Evolutionary conservation across 163 green algal genomes (phyloP), one percentile per base, ranked within the genome.

Genomic region (Prototheca cutis): DNA sequence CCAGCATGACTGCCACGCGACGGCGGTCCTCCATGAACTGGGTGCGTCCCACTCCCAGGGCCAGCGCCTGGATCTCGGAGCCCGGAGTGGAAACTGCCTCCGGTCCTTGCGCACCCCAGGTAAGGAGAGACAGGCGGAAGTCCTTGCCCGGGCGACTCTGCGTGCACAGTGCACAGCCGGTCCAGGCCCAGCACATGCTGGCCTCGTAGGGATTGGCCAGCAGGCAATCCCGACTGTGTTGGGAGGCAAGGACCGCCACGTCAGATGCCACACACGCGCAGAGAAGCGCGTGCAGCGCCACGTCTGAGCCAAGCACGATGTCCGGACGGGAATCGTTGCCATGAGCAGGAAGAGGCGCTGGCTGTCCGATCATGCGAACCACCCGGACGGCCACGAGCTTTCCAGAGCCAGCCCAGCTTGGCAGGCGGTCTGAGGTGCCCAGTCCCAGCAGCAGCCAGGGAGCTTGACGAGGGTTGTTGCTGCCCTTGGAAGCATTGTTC

Each of bases 1-100:
- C n/a, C n/a, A n/a, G n/a, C n/a, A n/a, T n/a, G n/a, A n/a, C n/a
- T n/a, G n/a, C n/a, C n/a, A n/a, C n/a, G n/a, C n/a, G n/a, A n/a
- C n/a, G n/a, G n/a, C 64, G n/a, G n/a, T 67, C 40, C 42, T 77
- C 70, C 64, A 73, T 73, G 45, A 73, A 73, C 28, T 66, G 40
- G 6, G 70, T 67, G 4, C 63, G 56, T 45, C 23, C 24, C 4
- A 62, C 24, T 2, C 61, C 61, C 6, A 58, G 48, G 4, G 47
- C 52, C 29, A 61, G 33, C 42, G 42, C 42, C 42, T 51, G 42
- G 17, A 8, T 5, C 13, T 5, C 10, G 42, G 42, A 13, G 13
- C 13, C 36, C 36, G 13, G 13, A 13, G 8, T 45, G 8, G 36
- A 45, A 21, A 13, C 42, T n/a, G 13, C 42, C 42, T 51, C 42